Evolutionary conservation across 352 stramenopile genomes (phyloP), one percentile per base, ranked within the genome.

Genomic region (Aphanomyces astaci): DNA sequence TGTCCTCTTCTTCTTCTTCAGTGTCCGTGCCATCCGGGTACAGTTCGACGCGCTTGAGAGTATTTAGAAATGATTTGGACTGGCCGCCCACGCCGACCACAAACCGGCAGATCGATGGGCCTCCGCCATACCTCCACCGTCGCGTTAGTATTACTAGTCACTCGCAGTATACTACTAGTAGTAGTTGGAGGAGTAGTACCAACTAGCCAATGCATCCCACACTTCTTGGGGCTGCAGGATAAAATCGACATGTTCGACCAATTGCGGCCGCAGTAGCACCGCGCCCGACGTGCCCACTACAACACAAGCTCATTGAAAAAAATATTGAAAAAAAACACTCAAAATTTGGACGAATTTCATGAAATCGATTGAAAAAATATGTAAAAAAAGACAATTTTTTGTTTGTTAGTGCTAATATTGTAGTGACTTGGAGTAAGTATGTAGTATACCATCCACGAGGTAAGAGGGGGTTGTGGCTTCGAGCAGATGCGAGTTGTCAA

Each of bases 181-280:
- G n/a, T n/a, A n/a, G n/a, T n/a, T n/a, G n/a, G n/a, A n/a, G 43
- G 36, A 43, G 7, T 57, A 66, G 48, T 74, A 75, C 86, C 84
- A 94, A 45, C 78, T 73, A 2, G 79, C 27, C 11, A 95, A 63
- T 32, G 79, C 80, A 55, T 91, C 76, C 86, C 86, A 95, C 1
- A 89, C 87, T 67, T 92, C 86, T 51, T 83, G 70, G 4, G 84
- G 86, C 2, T 92, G 36, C 0, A 91, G 72, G 62, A 81, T 74
- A 55, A 90, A 95, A 67, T 95, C 79, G 63, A 88, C 86, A 36
- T 80, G 78, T 52, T 93, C 83, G 64, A 88, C 82, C 19, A 93
- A 75, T 63, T 88, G 77, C 25, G 80, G 36, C 10, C 46, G n/a
- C n/a, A n/a, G 22, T 17, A 71, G 43, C 64, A 49, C 22, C 0